Evolutionary conservation across 768 basidiomycete genomes (phyloP), one percentile per base, ranked within the genome.

Genomic region (Solioccasus polychromus): DNA sequence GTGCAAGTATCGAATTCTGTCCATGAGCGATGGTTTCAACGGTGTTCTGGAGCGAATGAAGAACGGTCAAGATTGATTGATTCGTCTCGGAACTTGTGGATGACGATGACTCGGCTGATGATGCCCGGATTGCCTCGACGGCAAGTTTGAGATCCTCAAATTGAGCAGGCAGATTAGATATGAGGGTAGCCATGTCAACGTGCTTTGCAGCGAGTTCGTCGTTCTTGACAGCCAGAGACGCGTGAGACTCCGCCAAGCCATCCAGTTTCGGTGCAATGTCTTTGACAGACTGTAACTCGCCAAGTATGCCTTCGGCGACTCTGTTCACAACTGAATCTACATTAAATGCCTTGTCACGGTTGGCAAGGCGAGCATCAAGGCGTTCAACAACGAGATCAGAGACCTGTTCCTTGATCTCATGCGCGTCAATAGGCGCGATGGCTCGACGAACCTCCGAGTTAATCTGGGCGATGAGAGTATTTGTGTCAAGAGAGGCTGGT

Each of bases 401-500:
- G 0, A 92, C 88, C 57, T 89, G 87, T 58, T 92, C 90, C 70
- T 89, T 90, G 61, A 92, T 87, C 62, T 87, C 85, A 54, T 90
- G 87, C 0, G 87, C 80, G 57, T 92, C 90, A 19, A 92, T 77
- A 0, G 85, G 85, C 0, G 80, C 83, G 47, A 88, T 82, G 22
- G 82, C 77, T 19, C 77, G 76, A 42, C 83, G 78, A 32, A 92
- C 75, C 63, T 91, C 90, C 2, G 77, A 67, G 4, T 78, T 78
- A 39, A 92, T 69, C 50, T 86, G 72, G 20, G 73, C 61, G 8
- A 79, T 73, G 39, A 91, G 66, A 3, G 73, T 70, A 38, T 80
- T 75, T 1, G 74, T 73, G 55, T 91, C 82, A 26, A 74, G 32
- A 22, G 72, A 57, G 6, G 64, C 39, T 45, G 71, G 50, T 48